These are phyloP conservation scores for Cadophora malorum DNA, from an alignment of 2,329 filamentous ascomycete species.

Conservation along the genomic window DNA sequence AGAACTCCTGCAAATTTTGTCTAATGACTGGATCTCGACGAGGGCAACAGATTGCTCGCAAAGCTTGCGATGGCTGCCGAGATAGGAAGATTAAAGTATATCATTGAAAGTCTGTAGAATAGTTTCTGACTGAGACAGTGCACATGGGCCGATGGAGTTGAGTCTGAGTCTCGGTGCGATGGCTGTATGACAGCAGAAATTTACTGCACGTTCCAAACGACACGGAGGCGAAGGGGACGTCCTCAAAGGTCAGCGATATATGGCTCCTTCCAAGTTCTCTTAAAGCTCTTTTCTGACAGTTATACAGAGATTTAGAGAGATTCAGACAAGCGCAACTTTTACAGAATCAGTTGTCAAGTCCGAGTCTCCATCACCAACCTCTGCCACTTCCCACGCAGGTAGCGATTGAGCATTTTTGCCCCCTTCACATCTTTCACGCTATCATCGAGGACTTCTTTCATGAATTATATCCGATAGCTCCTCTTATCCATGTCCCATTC, in stretches of 20 bases:
- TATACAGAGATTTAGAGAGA: neutral
- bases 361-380: neutral
- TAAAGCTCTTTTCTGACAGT: neutral
- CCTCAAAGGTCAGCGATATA: neutral
- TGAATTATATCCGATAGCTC: neutral
- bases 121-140: neutral
- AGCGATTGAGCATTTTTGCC: neutral
- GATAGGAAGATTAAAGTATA: neutral
- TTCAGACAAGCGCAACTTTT: neutral
- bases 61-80: neutral
- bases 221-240: neutral
- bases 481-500: neutral
- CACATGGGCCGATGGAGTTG: neutral
- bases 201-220: neutral
- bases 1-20: neutral
- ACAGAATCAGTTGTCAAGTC: neutral
- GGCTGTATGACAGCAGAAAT: neutral
- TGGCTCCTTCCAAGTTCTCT: neutral
- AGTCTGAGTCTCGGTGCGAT: neutral
- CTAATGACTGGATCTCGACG: neutral
- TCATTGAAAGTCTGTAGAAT: neutral
- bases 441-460: neutral
- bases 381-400: neutral
- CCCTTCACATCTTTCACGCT: neutral
- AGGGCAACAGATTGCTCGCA: constrained; percentile 3